Evolutionary conservation across 257 asterid genomes (phyloP).

Genomic region (Salvia miltiorrhiza): DNA sequence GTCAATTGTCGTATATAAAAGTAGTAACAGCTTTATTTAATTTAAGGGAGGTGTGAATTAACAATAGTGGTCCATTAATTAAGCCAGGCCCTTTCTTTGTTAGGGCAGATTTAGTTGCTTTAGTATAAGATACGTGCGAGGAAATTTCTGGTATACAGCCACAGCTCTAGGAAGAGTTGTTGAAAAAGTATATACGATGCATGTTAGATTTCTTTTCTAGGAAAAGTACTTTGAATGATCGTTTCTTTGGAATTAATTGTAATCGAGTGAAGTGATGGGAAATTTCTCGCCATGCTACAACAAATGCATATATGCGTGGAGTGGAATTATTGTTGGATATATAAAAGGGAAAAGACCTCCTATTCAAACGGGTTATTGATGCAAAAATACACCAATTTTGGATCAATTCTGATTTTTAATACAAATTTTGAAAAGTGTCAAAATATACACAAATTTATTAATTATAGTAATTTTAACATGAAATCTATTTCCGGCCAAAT

Average conservation of each 20-base stretch:
- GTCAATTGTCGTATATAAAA: not conserved
- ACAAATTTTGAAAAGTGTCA: too few relatives aligned
- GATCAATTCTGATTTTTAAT: too few relatives aligned
- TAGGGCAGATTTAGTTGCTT: not conserved
- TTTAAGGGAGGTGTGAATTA: conserved; percentile 4
- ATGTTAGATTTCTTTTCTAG: not conserved
- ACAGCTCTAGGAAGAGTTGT: not conserved
- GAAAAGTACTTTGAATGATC: not conserved
- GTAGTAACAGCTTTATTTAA: not conserved
- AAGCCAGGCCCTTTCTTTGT: not conserved
- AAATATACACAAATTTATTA: too few relatives aligned
- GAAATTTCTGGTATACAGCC: conserved; percentile 1
- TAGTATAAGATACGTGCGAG: not conserved
- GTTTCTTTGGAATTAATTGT: not conserved
- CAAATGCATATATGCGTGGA: not conserved
- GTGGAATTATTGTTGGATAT: not conserved
- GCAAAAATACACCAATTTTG: too few relatives aligned
- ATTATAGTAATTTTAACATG: too few relatives aligned
- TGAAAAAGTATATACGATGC: not conserved
- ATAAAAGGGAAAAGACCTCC: not conserved
- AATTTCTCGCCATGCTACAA: not conserved
- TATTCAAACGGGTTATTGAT: too few relatives aligned
- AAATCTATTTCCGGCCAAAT: too few relatives aligned
- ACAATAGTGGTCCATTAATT: conserved; percentile 8
- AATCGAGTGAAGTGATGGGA: not conserved